Conservation (phyloP, 805 yeast genomes). For the Candida ovalis region DNA sequence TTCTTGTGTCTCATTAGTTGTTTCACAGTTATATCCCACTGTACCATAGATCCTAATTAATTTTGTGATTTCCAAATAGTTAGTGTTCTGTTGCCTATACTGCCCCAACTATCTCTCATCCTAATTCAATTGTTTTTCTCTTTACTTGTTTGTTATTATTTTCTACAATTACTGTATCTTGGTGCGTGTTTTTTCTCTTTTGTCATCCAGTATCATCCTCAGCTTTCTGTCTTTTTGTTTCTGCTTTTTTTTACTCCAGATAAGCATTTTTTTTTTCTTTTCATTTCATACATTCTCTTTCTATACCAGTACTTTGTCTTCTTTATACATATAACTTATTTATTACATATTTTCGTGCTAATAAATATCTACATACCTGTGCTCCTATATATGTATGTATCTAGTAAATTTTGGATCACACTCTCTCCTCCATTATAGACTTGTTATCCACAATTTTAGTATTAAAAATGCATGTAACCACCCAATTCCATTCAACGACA, state of each 20-base stretch:
- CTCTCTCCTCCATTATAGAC: slow-evolving; percentile 16
- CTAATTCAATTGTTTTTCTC: background rate
- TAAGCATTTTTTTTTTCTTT: background rate
- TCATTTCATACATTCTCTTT: background rate
- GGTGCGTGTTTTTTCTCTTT: background rate
- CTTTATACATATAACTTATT: background rate
- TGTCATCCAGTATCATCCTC: background rate
- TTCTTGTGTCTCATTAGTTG: background rate
- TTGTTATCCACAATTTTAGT: slow-evolving; percentile 29
- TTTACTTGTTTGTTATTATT: background rate
- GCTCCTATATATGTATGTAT: background rate
- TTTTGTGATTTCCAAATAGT: background rate
- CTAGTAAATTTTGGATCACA: background rate
- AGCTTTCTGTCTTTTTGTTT: background rate
- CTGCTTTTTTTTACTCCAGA: background rate
- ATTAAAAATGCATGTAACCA: slow-evolving; percentile 51
- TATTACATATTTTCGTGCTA: background rate
- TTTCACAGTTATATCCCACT: background rate
- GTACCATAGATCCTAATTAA: background rate
- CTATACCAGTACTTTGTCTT: background rate
- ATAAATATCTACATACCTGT: background rate
- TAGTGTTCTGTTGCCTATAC: background rate
- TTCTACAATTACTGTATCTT: background rate
- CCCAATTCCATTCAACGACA: slow-evolving; percentile 63
- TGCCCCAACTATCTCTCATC: background rate